phyloP scores from a whole-genome alignment of 441 rosid species.

The Mallotus japonicus region DNA sequence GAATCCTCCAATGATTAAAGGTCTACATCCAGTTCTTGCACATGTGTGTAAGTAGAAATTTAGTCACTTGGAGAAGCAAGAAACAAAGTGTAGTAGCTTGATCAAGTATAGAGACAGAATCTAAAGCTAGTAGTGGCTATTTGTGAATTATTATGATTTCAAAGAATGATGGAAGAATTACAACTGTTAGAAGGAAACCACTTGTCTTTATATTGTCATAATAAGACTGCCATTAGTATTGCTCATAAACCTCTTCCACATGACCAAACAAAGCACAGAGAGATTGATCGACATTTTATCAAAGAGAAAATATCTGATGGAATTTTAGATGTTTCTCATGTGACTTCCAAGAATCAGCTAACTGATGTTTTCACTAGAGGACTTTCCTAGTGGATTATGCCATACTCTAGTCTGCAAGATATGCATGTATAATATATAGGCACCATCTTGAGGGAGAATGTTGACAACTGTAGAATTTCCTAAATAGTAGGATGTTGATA shows the following conservation, averaged over 20 bases:
- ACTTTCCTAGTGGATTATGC: too few relatives aligned
- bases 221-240: neutral
- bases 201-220: neutral
- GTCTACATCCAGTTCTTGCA: neutral
- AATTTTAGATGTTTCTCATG: too few relatives aligned
- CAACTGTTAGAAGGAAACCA: neutral
- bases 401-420: too few relatives aligned
- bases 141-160: neutral
- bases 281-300: neutral
- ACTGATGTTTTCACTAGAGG: too few relatives aligned
- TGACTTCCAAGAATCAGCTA: too few relatives aligned
- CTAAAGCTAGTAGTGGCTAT: neutral
- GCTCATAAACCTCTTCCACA: neutral
- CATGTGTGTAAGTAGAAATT: neutral
- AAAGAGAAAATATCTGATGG: too few relatives aligned
- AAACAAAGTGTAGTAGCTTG: neutral
- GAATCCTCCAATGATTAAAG: neutral
- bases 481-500: too few relatives aligned
- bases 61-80: neutral
- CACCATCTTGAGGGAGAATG: too few relatives aligned
- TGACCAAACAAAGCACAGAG: neutral
- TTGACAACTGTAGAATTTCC: too few relatives aligned
- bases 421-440: too few relatives aligned
- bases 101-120: neutral
- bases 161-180: neutral